These are phyloP conservation scores for Neckera pumila DNA, from an alignment of 225 moss, liverwort and hornwort genomes.

Conservation along the genomic window DNA sequence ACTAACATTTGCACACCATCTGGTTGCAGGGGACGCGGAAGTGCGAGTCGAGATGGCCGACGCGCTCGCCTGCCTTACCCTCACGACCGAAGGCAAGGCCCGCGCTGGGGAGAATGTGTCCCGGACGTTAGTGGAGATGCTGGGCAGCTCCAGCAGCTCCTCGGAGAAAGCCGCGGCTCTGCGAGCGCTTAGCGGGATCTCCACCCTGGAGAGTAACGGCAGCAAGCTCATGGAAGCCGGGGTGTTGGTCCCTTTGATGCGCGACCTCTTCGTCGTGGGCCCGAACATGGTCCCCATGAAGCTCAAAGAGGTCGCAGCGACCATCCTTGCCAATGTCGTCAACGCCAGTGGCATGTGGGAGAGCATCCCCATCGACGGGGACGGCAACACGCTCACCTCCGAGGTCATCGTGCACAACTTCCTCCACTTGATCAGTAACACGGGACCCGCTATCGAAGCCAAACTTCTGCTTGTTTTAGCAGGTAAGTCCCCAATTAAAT, in stretches of 20 bases:
- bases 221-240: slow-evolving; percentile 73
- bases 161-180: slow-evolving; percentile 58
- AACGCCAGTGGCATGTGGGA: slow-evolving; percentile 61
- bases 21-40: slow-evolving; percentile 47
- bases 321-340: slow-evolving; percentile 80
- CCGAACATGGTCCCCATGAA: slow-evolving; percentile 58
- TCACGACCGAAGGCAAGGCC: slow-evolving; percentile 62
- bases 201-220: slow-evolving; percentile 60
- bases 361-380: slow-evolving; percentile 51
- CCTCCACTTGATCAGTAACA: slow-evolving; percentile 82
- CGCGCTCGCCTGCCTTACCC: slow-evolving; percentile 47
- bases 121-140: slow-evolving; percentile 61
- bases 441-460: slow-evolving; percentile 70
- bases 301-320: slow-evolving; percentile 79
- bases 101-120: slow-evolving; percentile 56
- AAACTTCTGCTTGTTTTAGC: slow-evolving; percentile 60
- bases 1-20: not conserved
- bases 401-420: slow-evolving; percentile 76
- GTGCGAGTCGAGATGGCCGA: slow-evolving; percentile 72
- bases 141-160: slow-evolving; percentile 33
- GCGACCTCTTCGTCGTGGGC: slow-evolving; percentile 76
- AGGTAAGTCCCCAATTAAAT: not conserved
- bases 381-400: slow-evolving; percentile 70
- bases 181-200: slow-evolving; percentile 61
- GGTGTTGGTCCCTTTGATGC: slow-evolving; percentile 70